Percentiles rank a stretch among this genome's conserved stretches.
Conservation (phyloP, 768 basidiomycete genomes). For the Neoboletus magnificus region DNA sequence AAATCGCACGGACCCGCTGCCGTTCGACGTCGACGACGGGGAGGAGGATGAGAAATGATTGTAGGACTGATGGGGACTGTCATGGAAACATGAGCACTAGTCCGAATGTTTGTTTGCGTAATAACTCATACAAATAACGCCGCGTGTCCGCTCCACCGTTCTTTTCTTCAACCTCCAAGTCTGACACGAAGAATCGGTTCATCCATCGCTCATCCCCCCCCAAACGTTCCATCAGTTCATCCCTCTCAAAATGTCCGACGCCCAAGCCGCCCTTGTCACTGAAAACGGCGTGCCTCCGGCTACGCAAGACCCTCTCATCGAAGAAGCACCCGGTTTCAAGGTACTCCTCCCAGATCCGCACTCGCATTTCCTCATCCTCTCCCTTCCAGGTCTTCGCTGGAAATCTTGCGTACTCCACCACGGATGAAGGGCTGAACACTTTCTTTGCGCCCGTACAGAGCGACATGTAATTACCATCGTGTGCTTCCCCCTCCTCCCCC, state of each 20-base stretch:
- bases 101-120: conserved; percentile 28
- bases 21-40: background rate
- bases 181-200: conserved; percentile 84
- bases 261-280: conserved; percentile 80
- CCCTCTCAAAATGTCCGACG: conserved; percentile 78
- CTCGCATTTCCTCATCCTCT: conserved; percentile 9
- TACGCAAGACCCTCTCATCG: conserved; percentile 61
- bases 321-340: conserved; percentile 81
- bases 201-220: conserved; percentile 55
- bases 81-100: conserved; percentile 43
- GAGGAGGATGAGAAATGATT: background rate
- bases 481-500: background rate
- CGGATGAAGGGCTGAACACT: conserved; percentile 91
- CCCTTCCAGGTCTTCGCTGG: conserved; percentile 80
- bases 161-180: conserved; percentile 77
- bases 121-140: conserved; percentile 37
- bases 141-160: conserved; percentile 22
- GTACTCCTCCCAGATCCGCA: conserved; percentile 36
- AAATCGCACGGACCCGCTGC: conserved; percentile 17
- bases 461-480: conserved; percentile 71
- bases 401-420: conserved; percentile 92
- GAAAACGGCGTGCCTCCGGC: conserved; percentile 82
- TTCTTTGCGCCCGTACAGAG: conserved; percentile 86
- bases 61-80: conserved; percentile 12
- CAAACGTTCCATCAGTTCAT: conserved; percentile 52